Evolutionary conservation across 1,284 basidiomycete genomes (phyloP), one percentile per base, ranked within the genome.

Genomic region (Hemileia vastatrix): DNA sequence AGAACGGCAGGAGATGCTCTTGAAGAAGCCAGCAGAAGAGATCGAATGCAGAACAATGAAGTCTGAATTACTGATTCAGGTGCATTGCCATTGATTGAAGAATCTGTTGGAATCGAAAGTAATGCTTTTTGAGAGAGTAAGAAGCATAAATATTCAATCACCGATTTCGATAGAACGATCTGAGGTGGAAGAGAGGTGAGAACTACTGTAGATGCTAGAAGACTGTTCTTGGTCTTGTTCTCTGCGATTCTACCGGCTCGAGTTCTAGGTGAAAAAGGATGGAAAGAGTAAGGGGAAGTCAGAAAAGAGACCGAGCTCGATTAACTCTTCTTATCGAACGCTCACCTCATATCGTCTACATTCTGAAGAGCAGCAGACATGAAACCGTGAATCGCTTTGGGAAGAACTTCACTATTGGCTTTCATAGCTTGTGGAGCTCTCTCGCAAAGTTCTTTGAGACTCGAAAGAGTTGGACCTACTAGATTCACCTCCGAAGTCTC

Each of bases 291-390:
- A n/a, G n/a, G n/a, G n/a, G n/a, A n/a, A n/a, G n/a, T n/a, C n/a
- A n/a, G n/a, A n/a, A n/a, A n/a, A n/a, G n/a, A n/a, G n/a, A n/a
- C n/a, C n/a, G n/a, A n/a, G n/a, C n/a, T n/a, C n/a, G n/a, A n/a
- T n/a, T n/a, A n/a, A n/a, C n/a, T n/a, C n/a, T n/a, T n/a, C n/a
- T n/a, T n/a, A n/a, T n/a, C n/a, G n/a, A n/a, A n/a, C n/a, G n/a
- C n/a, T n/a, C n/a, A 90, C 90, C 90, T 83, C 85, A 95, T 90
- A 66, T 88, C 90, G 68, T 96, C 91, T 21, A 96, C 81, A 70
- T 92, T 88, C 57, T 86, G 78, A 43, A 98, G 77, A 72, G 89
- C 91, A 1, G 86, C 82, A 0, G 90, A 92, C 8, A 97, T 77
- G 40, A 96, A 78, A 4, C 90, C 91, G 71, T 97, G 91, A 0